Percentiles rank a stretch among this genome's conserved stretches.
phyloP scores from a whole-genome alignment of 2,329 filamentous ascomycete genomes.

The Sclerotinia subarctica region DNA sequence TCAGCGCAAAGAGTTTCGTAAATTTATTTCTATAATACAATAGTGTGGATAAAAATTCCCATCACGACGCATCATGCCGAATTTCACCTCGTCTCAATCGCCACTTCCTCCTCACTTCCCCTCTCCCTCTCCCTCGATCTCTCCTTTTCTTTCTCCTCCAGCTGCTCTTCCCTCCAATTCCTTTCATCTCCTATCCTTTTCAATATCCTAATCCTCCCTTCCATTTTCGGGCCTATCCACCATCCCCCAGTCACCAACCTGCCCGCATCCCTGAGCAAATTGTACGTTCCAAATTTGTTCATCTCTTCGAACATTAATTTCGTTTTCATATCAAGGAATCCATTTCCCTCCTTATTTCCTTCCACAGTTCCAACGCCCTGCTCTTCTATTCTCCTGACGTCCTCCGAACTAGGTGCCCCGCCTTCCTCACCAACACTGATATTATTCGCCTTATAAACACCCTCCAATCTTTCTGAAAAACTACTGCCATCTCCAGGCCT shows the following conservation, averaged over 20 bases:
- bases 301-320: constrained; percentile 32
- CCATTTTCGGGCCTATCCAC: constrained; percentile 63
- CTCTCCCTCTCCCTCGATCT: neutral
- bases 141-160: neutral
- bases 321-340: constrained; percentile 29
- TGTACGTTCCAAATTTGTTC: constrained; percentile 33
- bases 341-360: constrained; percentile 38
- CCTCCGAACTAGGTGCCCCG: constrained; percentile 22
- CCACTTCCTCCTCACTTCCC: neutral
- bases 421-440: constrained; percentile 16
- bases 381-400: constrained; percentile 32
- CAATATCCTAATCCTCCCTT: constrained; percentile 41
- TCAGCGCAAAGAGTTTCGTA: neutral
- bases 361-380: constrained; percentile 37
- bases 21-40: neutral
- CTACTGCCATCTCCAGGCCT: constrained; percentile 44
- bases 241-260: constrained; percentile 54
- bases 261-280: constrained; percentile 39
- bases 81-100: too few species aligned
- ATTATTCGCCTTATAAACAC: constrained; percentile 33
- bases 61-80: neutral
- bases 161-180: constrained; percentile 1
- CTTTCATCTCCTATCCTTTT: constrained; percentile 27
- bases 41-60: neutral
- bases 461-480: constrained; percentile 28